Evolutionary conservation across 768 basidiomycete species (phyloP), one percentile per base, ranked within the genome.

Genomic region (Kondoa subrosea): DNA sequence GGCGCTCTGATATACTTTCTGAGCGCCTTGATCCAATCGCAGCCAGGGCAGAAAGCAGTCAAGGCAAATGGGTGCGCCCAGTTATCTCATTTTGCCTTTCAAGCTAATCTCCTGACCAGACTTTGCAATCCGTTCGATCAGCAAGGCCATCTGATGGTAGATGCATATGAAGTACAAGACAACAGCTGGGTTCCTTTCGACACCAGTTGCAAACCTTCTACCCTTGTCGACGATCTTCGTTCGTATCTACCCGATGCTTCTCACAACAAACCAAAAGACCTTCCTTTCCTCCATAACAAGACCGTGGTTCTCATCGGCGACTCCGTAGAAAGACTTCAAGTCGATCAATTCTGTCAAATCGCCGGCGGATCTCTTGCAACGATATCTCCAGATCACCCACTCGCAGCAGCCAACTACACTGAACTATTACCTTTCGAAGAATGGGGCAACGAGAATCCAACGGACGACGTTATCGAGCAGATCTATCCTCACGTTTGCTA

Each of bases 301-400:
- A 74, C 74, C 33, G 71, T 69, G 4, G 65, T 74, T 21, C 34
- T 74, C n/a, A 69, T 74, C 58, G 74, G 74, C 29, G 74, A 74
- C 63, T 67, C 70, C 30, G 70, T 74, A 63, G 73, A 73, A 66
- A 65, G 74, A 26, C 72, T 73, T 61, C 74, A 72, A 68, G 72
- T 74, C 62, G 71, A 73, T 61, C 70, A 73, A 69, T 73, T 74
- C 62, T 74, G 74, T 69, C 62, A 65, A n/a, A 66, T 74, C 31
- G 50, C 73, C 57, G 74, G 74, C 27, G 69, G 67, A 34, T 72
- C 73, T 58, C 57, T 57, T 26, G 72, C 73, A 67, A 68, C 72
- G 12, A 34, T 74, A 3, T 57, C 68, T 26, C 66, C 66, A n/a
- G 31, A 50, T 4, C 34, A 70, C 69, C 67, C 67, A 64, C 8